A percentile compares a stretch with the other conserved stretches of the same genome.
Conservation (phyloP, 2,329 filamentous ascomycete species). For the Exserohilum rostratum region DNA sequence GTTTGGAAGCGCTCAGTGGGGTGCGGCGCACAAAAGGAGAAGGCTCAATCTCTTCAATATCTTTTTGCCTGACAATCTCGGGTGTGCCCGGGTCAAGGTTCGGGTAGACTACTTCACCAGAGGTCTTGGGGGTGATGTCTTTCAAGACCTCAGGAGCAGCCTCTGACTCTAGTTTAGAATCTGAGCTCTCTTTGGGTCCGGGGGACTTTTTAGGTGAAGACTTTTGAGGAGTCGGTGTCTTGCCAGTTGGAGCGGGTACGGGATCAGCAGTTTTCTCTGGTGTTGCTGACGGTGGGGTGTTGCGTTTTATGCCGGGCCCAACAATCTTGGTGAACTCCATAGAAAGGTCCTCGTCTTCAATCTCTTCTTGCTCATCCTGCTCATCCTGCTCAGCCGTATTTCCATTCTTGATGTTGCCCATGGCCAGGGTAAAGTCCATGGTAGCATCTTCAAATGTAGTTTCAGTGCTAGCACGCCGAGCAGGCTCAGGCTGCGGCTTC, state of each 20-base stretch:
- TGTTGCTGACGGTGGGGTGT: slow-evolving; percentile 19
- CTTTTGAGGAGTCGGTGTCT: slow-evolving; percentile 31
- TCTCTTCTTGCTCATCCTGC: slow-evolving; percentile 13
- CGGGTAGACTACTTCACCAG: slow-evolving; percentile 30
- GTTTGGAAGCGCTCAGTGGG: slow-evolving; percentile 27
- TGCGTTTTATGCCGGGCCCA: slow-evolving; percentile 50
- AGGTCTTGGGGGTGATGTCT: slow-evolving; percentile 32
- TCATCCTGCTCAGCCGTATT: slow-evolving; percentile 5
- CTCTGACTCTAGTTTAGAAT: slow-evolving; percentile 9
- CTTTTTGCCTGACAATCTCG: slow-evolving; percentile 32
- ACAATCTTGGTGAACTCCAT: slow-evolving; percentile 60
- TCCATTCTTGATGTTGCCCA: slow-evolving; percentile 44
- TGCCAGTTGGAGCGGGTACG: slow-evolving; percentile 13
- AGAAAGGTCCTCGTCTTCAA: slow-evolving; percentile 52
- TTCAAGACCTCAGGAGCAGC: slow-evolving; percentile 20
- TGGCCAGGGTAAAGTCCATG: slow-evolving; percentile 50
- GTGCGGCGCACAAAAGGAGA: slow-evolving; percentile 43
- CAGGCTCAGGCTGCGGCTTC: slow-evolving; percentile 12
- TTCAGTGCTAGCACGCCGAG: slow-evolving; percentile 34
- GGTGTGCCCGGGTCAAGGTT: slow-evolving; percentile 39
- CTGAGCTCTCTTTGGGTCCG: slow-evolving; percentile 15
- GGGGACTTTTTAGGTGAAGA: slow-evolving; percentile 37
- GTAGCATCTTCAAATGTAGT: slow-evolving; percentile 43
- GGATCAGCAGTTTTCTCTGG: slow-evolving; percentile 26
- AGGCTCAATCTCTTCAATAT: slow-evolving; percentile 41